Percentiles rank a stretch among this genome's conserved stretches.
phyloP scores from a whole-genome alignment of 163 green algal species.

The Scenedesmus sp. region DNA sequence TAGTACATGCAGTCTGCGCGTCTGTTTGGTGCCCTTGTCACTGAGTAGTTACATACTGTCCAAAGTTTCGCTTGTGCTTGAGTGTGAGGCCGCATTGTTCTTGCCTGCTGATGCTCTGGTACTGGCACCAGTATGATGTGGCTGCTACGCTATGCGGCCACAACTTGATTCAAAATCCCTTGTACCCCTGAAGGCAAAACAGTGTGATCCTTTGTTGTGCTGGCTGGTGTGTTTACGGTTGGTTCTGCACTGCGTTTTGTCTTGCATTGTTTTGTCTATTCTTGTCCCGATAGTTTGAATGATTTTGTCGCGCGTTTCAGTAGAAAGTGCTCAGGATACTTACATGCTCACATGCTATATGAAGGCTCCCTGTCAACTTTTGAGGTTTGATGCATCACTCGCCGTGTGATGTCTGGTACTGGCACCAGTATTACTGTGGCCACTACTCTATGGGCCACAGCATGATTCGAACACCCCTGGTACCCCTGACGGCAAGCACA shows the following conservation, averaged over 20 bases:
- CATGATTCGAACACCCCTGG: slow-evolving; percentile 43
- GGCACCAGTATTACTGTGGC: slow-evolving; percentile 46
- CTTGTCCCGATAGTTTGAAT: no score
- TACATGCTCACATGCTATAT: no score
- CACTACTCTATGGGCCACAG: slow-evolving; percentile 37
- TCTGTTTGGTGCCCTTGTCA: no score
- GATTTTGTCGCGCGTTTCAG: no score
- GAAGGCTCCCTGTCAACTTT: no score
- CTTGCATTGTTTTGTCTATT: no score
- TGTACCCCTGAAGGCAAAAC: not conserved
- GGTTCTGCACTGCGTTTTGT: no score
- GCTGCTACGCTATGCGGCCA: not conserved
- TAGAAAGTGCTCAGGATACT: no score
- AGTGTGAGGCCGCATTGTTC: not conserved
- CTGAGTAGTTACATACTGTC: not conserved
- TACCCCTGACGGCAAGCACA: slow-evolving; percentile 27
- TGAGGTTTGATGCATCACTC: no score
- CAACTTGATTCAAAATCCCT: not conserved
- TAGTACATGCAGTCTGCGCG: no score
- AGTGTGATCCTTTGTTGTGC: no score
- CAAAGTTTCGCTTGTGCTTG: not conserved
- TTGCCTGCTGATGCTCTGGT: slow-evolving; percentile 13
- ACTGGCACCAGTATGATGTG: slow-evolving; percentile 15
- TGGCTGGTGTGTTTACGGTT: no score
- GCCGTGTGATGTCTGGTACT: slow-evolving; percentile 21